Percentiles rank a stretch among this genome's conserved stretches.
Conservation (phyloP, 257 asterid species). For the Penstemon barbatus region DNA sequence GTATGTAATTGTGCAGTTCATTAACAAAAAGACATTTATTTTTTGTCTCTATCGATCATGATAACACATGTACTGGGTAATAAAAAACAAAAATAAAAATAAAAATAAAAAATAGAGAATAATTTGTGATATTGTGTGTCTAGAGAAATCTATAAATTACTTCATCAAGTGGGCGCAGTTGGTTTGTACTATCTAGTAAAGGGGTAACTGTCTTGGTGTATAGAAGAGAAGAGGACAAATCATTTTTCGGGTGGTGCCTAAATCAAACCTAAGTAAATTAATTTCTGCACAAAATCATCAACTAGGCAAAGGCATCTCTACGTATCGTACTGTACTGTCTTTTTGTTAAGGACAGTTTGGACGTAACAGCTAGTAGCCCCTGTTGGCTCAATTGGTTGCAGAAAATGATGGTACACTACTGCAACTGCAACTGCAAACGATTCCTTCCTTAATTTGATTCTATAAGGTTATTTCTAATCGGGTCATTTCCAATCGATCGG, state of each 20-base stretch:
- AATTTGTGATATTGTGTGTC: neutral
- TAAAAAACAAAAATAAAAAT: too few relatives aligned
- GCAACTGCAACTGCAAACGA: neutral
- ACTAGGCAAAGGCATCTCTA: constrained; percentile 24
- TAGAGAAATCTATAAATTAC: constrained; percentile 3
- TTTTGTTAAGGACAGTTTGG: constrained; percentile 31
- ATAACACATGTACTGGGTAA: too few relatives aligned
- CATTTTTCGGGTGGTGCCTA: constrained; percentile 27
- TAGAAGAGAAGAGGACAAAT: constrained; percentile 26
- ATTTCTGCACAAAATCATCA: constrained; percentile 11
- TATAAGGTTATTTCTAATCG: too few relatives aligned
- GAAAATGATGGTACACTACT: constrained; percentile 11
- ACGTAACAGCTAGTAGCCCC: neutral
- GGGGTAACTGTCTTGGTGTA: neutral
- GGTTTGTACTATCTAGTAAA: neutral
- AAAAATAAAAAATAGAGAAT: too few relatives aligned
- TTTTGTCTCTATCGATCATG: too few relatives aligned
- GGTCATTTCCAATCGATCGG: too few relatives aligned
- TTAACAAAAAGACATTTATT: too few relatives aligned
- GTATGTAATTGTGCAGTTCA: too few relatives aligned
- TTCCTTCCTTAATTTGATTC: neutral
- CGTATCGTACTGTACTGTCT: constrained; percentile 21
- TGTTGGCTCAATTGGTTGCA: constrained; percentile 21
- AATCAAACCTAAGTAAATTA: constrained; percentile 23
- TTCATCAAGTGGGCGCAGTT: constrained; percentile 18